These are phyloP conservation scores for Brettanomyces anomalus DNA, from an alignment of 805 yeast species.

Conservation along the genomic window DNA sequence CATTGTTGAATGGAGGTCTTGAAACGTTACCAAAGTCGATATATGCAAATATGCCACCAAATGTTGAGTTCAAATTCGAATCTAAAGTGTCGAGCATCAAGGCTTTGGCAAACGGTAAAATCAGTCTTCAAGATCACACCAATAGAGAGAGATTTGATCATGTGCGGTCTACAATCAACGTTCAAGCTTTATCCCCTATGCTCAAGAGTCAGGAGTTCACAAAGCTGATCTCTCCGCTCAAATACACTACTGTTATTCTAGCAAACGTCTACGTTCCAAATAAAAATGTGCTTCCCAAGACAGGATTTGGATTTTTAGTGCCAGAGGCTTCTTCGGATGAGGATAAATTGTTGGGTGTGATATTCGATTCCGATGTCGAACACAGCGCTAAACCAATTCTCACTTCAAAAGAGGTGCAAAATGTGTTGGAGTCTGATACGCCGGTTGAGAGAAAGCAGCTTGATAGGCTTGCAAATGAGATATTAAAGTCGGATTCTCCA, in stretches of 20 bases:
- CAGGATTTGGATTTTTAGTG: constrained; percentile 84
- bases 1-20: constrained; percentile 47
- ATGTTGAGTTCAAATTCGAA: constrained; percentile 32
- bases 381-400: constrained; percentile 31
- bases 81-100: constrained; percentile 14
- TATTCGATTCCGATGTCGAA: constrained; percentile 83
- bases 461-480: constrained; percentile 9
- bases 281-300: constrained; percentile 28
- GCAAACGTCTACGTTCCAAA: constrained; percentile 58
- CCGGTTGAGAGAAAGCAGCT: constrained; percentile 4
- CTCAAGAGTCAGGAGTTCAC: constrained; percentile 13
- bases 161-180: constrained; percentile 50
- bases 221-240: constrained; percentile 15
- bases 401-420: constrained; percentile 12
- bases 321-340: constrained; percentile 42
- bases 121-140: constrained; percentile 10
- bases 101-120: constrained; percentile 10
- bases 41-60: constrained; percentile 29
- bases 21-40: constrained; percentile 41
- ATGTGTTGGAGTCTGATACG: constrained; percentile 6
- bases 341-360: constrained; percentile 69
- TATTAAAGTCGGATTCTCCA: constrained; percentile 10
- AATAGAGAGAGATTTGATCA: constrained; percentile 34
- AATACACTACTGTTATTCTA: constrained; percentile 46
- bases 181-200: constrained; percentile 30